These are phyloP conservation scores for Suhomyces sp. DNA, from an alignment of 805 yeast species.

Conservation along the genomic window DNA sequence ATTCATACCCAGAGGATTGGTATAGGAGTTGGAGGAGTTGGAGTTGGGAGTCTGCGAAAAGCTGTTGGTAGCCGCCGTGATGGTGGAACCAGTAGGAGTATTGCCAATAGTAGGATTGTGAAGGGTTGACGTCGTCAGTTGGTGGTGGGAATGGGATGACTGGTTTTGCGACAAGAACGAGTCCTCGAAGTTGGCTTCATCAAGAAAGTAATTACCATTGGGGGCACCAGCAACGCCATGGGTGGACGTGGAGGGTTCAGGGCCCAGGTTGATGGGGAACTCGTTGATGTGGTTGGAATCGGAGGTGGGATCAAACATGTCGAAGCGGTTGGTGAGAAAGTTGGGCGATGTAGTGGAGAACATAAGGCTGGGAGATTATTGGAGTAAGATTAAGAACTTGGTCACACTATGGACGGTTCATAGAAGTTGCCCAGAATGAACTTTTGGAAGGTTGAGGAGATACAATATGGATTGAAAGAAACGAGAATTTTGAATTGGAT, in stretches of 20 bases:
- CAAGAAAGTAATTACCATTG: constrained; percentile 5
- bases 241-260: constrained; percentile 2
- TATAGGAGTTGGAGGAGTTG: too few relatives aligned
- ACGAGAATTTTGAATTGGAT: too few relatives aligned
- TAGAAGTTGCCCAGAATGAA: too few relatives aligned
- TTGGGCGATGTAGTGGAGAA: constrained; percentile 12
- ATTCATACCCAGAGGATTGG: too few relatives aligned
- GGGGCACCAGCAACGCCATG: background rate
- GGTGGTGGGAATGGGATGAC: too few relatives aligned
- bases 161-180: constrained; percentile 3
- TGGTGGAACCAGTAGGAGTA: background rate
- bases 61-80: background rate
- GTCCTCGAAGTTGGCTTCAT: constrained; percentile 9
- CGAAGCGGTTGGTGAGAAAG: constrained; percentile 12
- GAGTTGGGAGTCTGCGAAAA: background rate
- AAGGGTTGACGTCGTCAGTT: too few relatives aligned
- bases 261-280: constrained; percentile 8
- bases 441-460: too few relatives aligned
- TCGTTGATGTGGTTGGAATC: constrained; percentile 14
- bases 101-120: background rate
- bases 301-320: constrained; percentile 18
- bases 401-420: too few relatives aligned
- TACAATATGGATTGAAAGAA: too few relatives aligned
- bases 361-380: constrained; percentile 11
- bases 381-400: too few relatives aligned